These are phyloP conservation scores for Uncinocarpus reesii DNA, from an alignment of 2,329 filamentous ascomycete genomes.

Conservation along the genomic window DNA sequence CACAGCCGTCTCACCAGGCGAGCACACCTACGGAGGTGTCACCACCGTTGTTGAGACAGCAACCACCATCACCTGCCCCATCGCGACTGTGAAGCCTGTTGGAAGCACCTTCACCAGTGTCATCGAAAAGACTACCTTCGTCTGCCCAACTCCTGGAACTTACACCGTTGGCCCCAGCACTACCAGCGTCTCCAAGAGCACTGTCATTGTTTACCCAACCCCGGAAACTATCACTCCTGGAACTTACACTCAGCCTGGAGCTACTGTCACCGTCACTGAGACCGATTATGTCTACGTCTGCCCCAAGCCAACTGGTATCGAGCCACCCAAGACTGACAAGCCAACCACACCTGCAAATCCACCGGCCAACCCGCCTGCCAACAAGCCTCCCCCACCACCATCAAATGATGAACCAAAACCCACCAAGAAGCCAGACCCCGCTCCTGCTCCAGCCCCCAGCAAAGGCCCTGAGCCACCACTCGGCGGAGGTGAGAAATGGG, in stretches of 20 bases:
- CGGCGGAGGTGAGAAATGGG: slow-evolving; percentile 46
- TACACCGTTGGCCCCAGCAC: slow-evolving; percentile 64
- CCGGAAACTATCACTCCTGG: slow-evolving; percentile 56
- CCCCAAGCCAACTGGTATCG: slow-evolving; percentile 48
- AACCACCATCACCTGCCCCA: slow-evolving; percentile 61
- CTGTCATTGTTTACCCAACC: slow-evolving; percentile 52
- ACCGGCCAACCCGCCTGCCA: slow-evolving; percentile 4
- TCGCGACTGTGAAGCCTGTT: slow-evolving; percentile 53
- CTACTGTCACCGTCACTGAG: slow-evolving; percentile 57
- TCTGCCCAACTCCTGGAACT: slow-evolving; percentile 62
- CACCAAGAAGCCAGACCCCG: slow-evolving; percentile 19
- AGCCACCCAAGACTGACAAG: slow-evolving; percentile 17
- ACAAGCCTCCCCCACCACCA: background rate
- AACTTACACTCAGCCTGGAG: slow-evolving; percentile 60
- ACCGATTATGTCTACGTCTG: slow-evolving; percentile 60
- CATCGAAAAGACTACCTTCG: slow-evolving; percentile 59
- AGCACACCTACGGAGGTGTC: slow-evolving; percentile 60
- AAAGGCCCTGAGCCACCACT: slow-evolving; percentile 18
- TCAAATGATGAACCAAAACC: background rate
- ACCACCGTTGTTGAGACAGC: slow-evolving; percentile 57
- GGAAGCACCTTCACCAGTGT: slow-evolving; percentile 53
- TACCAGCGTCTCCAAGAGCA: slow-evolving; percentile 46
- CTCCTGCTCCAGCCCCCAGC: slow-evolving; percentile 20
- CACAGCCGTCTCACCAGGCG: slow-evolving; percentile 53
- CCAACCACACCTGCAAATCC: slow-evolving; percentile 17